Evolutionary conservation across 495 filamentous ascomycete species (phyloP), one percentile per base, ranked within the genome.

Genomic region (Penicillium longicatenatum): DNA sequence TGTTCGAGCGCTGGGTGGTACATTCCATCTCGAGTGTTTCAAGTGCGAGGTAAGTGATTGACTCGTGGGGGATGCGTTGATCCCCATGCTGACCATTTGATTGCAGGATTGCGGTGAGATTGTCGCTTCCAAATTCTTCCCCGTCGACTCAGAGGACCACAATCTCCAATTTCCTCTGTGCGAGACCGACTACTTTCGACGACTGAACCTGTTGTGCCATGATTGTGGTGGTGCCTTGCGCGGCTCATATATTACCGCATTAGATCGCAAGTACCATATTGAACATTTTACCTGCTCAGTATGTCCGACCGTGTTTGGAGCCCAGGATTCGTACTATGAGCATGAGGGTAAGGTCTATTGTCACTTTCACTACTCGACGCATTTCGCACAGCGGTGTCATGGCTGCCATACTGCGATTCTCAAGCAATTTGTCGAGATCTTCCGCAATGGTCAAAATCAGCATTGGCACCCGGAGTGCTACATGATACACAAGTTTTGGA

Each of bases 401-500:
- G 95, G 95, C 33, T 99, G 95, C 67, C 91, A 96, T 60, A 97
- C 92, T 6, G 89, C 94, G n/a, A 99, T 99, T 54, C 79, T 99
- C 20, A 99, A 99, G 74, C 95, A 99, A 68, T 99, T 99, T 66
- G 95, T 99, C 24, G 94, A 99, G 72, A 97, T 99, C 58, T 98
- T 92, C 73, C 86, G 95, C 49, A 97, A 98, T 71, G 93, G 94
- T 0, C 87, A 95, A 68, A 96, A 98, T 67, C 95, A 99, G 69
- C 95, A 99, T 65, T 99, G 95, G 95, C 95, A 99, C 68, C 95
- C 95, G 3, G 95, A 99, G 70, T 99, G 95, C 73, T 99, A 99
- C 71, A 99, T 98, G 94, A 99, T 99, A 43, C 95, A 99, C 73
- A 99, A 99, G 69, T 99, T 98, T 75, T 99, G 95, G 95, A 99